Base-by-base conservation (phyloP, 2,329 filamentous ascomycete genomes). In the Alternaria gaisen region DNA sequence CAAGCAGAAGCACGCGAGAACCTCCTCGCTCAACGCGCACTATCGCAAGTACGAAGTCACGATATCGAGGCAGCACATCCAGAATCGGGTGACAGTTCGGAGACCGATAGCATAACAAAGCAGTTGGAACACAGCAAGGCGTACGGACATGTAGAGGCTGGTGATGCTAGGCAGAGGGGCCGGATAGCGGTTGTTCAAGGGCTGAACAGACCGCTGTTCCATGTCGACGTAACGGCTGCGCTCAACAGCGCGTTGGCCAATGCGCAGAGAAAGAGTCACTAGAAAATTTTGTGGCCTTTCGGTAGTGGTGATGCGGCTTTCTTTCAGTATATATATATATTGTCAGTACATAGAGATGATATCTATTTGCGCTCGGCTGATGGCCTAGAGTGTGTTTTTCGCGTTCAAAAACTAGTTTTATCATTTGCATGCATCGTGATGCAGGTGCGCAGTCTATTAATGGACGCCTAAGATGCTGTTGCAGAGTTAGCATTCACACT, bases 161-260 rank as follows among this genome's bases (percentile, higher is more conserved):
- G 42, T 34, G 88, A 69, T 41, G 34, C 47, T 22, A 63, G 48
- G 28, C 50, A 47, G 88, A 63, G 46, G 53, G 58, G 60, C 2
- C 68, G 67, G 58, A 70, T 77, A 48, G 72, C 91, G 3, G 86
- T 92, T 14, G 90, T 98, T 36, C 91, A 94, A 68, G 92, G 94
- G 24, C 81, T 97, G 63, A 95, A 97, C 78, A 83, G 92, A 72
- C 94, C 95, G n/a, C 84, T 97, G 67, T 98, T 99, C 86, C 95
- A 99, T 77, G 87, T 97, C 55, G 95, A 98, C 77, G 80, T 98
- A 61, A 97, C 93, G 10, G 93, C 90, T 72, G 95, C 95, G n/a
- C 79, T 98, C 70, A 91, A 97, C 78, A 93, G 90, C 71, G 94
- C 93, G 9, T 87, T 97, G 72, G 88, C 90, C 32, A 97, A 97